Evolutionary conservation across 129 eudicot species (phyloP), one percentile per base, ranked within the genome.

Genomic region (Deinandra increscens): DNA sequence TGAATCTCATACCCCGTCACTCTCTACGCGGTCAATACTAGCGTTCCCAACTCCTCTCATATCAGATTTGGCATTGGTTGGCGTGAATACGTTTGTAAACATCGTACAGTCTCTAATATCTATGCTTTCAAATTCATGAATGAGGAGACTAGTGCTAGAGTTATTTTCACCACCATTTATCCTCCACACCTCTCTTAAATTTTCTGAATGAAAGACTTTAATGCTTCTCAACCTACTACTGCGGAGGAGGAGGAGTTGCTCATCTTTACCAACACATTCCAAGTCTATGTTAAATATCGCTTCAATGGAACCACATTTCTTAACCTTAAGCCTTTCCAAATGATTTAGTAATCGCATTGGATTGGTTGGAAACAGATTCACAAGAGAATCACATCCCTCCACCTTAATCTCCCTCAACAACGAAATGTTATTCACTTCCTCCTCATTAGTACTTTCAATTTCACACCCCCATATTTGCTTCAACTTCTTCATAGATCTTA

Each of bases 131-230:
- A n/a, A n/a, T n/a, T n/a, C n/a, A n/a, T n/a, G n/a, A n/a, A n/a
- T n/a, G n/a, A n/a, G n/a, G n/a, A n/a, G n/a, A n/a, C n/a, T n/a
- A n/a, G n/a, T n/a, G n/a, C n/a, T n/a, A n/a, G n/a, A n/a, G n/a
- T n/a, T n/a, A n/a, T n/a, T n/a, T n/a, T n/a, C n/a, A n/a, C 19
- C 54, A 38, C 65, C 65, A 7, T 54, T 70, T 36, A 70, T 12
- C 42, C 75, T 70, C 66, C 65, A 70, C 38, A 70, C 5, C 38
- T 55, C 75, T 38, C 55, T 55, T 39, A 70, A 8, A 11, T 70
- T 26, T 54, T 9, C 9, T 15, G 4, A 70, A 4, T 0, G 0
- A 14, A 0, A 20, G 5, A 70, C 64, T 12, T 8, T 0, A 70
- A 70, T 38, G 3, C 6, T 13, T 70, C 66, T 54, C 54, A 70